phyloP scores from a whole-genome alignment of 805 yeast genomes.

The Yarrowia sp. region DNA sequence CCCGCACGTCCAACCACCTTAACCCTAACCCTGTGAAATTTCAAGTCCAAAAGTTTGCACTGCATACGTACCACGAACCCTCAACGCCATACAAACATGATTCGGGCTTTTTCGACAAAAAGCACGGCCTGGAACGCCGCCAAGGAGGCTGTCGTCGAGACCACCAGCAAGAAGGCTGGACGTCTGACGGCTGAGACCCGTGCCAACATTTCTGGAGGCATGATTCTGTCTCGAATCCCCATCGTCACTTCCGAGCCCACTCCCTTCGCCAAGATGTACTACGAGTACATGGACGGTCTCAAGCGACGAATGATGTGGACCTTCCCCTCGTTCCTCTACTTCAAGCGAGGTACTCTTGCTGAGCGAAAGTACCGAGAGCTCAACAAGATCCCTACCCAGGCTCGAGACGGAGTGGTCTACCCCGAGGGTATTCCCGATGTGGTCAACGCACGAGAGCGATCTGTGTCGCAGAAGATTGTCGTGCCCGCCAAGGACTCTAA shows the following conservation, averaged over 20 bases:
- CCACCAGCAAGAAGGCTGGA: slow-evolving; percentile 16
- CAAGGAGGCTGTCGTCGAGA: slow-evolving; percentile 8
- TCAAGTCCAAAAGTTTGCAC: slow-evolving; percentile 12
- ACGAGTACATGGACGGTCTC: slow-evolving; percentile 78
- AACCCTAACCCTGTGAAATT: slow-evolving; percentile 18
- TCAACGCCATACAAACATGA: slow-evolving; percentile 7
- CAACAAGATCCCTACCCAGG: slow-evolving; percentile 71
- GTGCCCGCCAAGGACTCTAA: slow-evolving; percentile 59
- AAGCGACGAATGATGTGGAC: slow-evolving; percentile 96
- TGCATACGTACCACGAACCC: background rate
- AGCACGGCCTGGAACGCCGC: slow-evolving; percentile 20
- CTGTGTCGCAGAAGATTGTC: slow-evolving; percentile 72
- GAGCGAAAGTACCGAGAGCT: slow-evolving; percentile 75
- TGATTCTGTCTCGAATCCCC: slow-evolving; percentile 78
- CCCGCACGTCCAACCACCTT: background rate
- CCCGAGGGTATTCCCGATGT: slow-evolving; percentile 84
- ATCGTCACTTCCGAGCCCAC: slow-evolving; percentile 75
- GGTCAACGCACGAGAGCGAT: slow-evolving; percentile 84
- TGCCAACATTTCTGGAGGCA: slow-evolving; percentile 38
- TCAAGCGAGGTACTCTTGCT: slow-evolving; percentile 82
- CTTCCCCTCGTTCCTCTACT: slow-evolving; percentile 90
- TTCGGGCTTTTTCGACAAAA: slow-evolving; percentile 23
- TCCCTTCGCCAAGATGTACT: slow-evolving; percentile 70
- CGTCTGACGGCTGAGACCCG: slow-evolving; percentile 15
- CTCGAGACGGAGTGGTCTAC: slow-evolving; percentile 73